These are phyloP conservation scores for Phanerodontia chrysosporium DNA, from an alignment of 768 basidiomycete species.

Conservation along the genomic window DNA sequence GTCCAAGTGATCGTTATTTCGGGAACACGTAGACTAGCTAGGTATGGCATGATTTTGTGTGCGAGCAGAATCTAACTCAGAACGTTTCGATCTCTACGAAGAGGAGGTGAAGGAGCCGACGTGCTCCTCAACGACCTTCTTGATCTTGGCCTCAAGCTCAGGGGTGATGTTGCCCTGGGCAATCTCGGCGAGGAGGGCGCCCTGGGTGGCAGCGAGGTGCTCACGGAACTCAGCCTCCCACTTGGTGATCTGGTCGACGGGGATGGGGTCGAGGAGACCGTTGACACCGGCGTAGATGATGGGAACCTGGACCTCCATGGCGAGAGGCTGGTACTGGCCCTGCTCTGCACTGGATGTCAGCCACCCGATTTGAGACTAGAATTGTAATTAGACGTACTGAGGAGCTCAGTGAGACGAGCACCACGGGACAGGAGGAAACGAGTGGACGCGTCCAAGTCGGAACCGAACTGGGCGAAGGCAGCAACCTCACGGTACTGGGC, in stretches of 20 bases:
- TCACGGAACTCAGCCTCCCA: constrained; percentile 93
- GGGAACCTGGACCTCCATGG: constrained; percentile 96
- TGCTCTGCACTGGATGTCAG: constrained; percentile 60
- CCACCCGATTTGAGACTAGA: not conserved
- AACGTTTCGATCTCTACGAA: constrained; percentile 20
- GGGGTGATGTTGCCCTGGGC: constrained; percentile 77
- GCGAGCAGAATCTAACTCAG: constrained; percentile 9
- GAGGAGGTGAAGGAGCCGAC: constrained; percentile 75
- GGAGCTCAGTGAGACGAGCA: constrained; percentile 95
- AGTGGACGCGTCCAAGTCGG: constrained; percentile 98
- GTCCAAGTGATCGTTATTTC: constrained; percentile 5
- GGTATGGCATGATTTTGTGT: constrained; percentile 10
- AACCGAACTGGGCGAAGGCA: constrained; percentile 99
- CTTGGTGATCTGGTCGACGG: constrained; percentile 89
- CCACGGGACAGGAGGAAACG: constrained; percentile 98
- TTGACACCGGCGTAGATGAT: constrained; percentile 99
- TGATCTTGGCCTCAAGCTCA: constrained; percentile 90
- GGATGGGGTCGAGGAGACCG: constrained; percentile 96
- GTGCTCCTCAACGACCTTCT: constrained; percentile 90
- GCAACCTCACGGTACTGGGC: constrained; percentile 99
- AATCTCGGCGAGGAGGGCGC: constrained; percentile 79
- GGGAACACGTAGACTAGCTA: constrained; percentile 13
- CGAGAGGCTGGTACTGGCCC: constrained; percentile 94
- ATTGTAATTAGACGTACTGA: constrained; percentile 52
- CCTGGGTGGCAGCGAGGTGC: constrained; percentile 74